Base-by-base conservation (phyloP, 2,329 filamentous ascomycete genomes). In the Colletotrichum gloeosporioides region DNA sequence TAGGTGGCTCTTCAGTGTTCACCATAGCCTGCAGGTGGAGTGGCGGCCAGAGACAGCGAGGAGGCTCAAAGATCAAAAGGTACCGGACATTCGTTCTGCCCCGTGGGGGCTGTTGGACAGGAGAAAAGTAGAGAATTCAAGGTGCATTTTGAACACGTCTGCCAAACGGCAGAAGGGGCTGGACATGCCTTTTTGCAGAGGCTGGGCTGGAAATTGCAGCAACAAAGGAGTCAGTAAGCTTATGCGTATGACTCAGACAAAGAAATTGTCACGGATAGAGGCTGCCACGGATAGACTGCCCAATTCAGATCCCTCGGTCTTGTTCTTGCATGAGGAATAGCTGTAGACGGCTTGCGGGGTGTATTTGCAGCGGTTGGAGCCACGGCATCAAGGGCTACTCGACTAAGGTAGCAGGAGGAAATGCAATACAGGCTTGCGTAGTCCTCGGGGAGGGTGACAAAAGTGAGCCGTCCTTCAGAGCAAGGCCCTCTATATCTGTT, bases 161-260 rank as follows among this genome's bases (percentile, higher is more conserved):
- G 29, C 61, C 36, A 39, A 59, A 49, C 25, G 63, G 49, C n/a
- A 49, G 18, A 15, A 31, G 27, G 27, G 8, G 57, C 53, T 16
- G n/a, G 44, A 53, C 16, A 53, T 22, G 16, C 59, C 18, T 15
- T 6, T 32, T 18, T 18, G 12, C 18, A 16, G n/a, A 36, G 25
- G 32, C 22, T 29, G 34, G 22, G 44, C 18, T 32, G 57, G n/a
- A 65, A 34, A 31, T 68, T 68, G 27, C 68, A 53, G 53, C 57
- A 49, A n/a, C 15, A 62, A 15, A 74, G 71, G 49, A 71, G 61
- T 55, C 68, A 66, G 34, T 67, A 8, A 32, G 39, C 31, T 29
- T 27, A 27, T 61, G 18, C 16, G 49, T 74, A 74, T 74, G 74
- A 76, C 57, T 76, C 70, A 69, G 71, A 34, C 57, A 61, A 53